Conservation (phyloP, 352 stramenopile species). For the Poterioochromonas sp. region DNA sequence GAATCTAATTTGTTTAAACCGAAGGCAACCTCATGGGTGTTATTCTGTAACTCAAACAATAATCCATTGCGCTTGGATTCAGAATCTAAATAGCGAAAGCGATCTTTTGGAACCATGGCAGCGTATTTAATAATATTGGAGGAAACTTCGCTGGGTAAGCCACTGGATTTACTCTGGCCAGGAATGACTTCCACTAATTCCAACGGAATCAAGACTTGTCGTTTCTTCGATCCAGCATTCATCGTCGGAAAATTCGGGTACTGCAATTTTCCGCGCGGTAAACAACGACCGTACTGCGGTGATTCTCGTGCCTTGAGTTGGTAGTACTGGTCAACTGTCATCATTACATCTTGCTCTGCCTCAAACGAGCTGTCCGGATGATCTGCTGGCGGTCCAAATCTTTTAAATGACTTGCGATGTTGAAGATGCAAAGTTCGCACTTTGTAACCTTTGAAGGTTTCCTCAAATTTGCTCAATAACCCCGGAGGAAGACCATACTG, state of each 20-base stretch:
- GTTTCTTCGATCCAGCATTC: neutral
- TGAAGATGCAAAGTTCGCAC: neutral
- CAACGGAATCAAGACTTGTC: neutral
- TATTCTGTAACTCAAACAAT: neutral
- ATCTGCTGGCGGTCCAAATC: neutral
- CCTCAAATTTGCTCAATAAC: neutral
- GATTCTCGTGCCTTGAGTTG: neutral
- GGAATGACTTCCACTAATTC: neutral
- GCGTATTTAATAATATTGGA: slow-evolving; percentile 1
- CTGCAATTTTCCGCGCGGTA: neutral
- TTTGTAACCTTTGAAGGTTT: neutral
- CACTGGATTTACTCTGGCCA: neutral
- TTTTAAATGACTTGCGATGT: neutral
- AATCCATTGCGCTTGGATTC: neutral
- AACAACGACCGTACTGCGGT: neutral
- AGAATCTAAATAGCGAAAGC: neutral
- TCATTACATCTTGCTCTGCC: too few species aligned
- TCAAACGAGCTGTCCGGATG: neutral
- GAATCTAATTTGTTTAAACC: neutral
- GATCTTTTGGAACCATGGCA: neutral
- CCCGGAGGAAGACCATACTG: neutral
- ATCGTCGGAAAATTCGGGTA: neutral
- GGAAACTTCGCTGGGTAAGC: neutral
- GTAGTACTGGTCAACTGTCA: slow-evolving; percentile 21
- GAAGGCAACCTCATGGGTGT: neutral